Base-by-base conservation (phyloP, 805 yeast species). In the Saccharomycopsis microspora region DNA sequence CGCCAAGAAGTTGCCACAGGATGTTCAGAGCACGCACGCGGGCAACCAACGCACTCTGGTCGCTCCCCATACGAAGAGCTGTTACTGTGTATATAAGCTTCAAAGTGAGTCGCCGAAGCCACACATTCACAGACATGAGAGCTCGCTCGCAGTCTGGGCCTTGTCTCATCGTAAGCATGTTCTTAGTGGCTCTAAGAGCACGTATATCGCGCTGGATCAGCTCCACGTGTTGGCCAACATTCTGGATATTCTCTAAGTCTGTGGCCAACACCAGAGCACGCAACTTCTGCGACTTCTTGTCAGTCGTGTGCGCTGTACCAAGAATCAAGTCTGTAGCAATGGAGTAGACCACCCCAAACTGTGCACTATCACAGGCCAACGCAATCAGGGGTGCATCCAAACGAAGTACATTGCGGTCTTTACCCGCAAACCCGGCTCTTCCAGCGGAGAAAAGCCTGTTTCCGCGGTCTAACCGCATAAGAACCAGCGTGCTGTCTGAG, bases 1-100 rank as follows among this genome's bases (percentile, higher is more conserved):
- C 69, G 52, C 76, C 80, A 50, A 72, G 64, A 44, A 81, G 59
- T 50, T 78, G 81, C 71, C 82, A 70, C n/a, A 74, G 70, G 5
- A 80, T 61, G 51, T 76, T 75, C 53, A 75, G 81, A 0, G 82
- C 72, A 7, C 66, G 61, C 4, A 72, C 60, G n/a, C 61, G 58
- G 75, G 74, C 71, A 4, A 43, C 28, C 31, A 51, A 39, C 33
- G 19, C 40, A 4, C 41, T 11, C 7, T 37, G 32, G 5, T 39
- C 29, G n/a, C 31, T 39, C 7, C 47, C 10, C 4, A 40, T 39
- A 33, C 48, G 54, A 32, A 51, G 45, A 8, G 54, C 54, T n/a
- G 47, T 28, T 11, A 51, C 47, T 7, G 47, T 43, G 38, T 42
- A 48, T 11, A 51, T 37, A 32, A 51, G 35, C 33, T 48, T 51